These are phyloP conservation scores for Aureobasidium vineae DNA, from an alignment of 2,329 filamentous ascomycete genomes.

Conservation along the genomic window DNA sequence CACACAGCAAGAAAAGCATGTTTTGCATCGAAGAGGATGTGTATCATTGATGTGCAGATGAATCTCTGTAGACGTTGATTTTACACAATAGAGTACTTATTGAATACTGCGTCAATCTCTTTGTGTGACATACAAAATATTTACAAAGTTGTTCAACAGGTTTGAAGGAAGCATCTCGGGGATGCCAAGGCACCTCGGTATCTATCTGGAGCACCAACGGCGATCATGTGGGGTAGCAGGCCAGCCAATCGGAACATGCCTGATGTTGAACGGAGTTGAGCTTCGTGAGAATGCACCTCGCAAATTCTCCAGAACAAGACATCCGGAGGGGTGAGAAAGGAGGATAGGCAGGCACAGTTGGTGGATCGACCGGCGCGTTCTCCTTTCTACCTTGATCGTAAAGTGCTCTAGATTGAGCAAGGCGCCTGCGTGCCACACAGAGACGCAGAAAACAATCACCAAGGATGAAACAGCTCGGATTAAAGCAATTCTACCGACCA, in stretches of 20 bases:
- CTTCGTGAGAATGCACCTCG: neutral
- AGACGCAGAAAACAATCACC: neutral
- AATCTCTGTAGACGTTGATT: too few species aligned
- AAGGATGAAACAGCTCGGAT: slow-evolving; percentile 18
- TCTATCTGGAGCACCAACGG: neutral
- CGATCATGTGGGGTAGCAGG: slow-evolving; percentile 12
- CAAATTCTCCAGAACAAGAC: neutral
- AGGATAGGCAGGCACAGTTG: neutral
- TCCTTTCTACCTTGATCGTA: slow-evolving; percentile 4
- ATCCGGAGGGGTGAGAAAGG: neutral
- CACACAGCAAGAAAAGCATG: neutral
- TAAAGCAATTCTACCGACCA: slow-evolving; percentile 23
- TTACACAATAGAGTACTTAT: too few species aligned
- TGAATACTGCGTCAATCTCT: neutral
- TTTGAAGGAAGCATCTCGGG: neutral
- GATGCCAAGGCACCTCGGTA: neutral
- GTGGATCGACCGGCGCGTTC: slow-evolving; percentile 1
- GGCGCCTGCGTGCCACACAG: neutral
- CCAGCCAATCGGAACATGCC: slow-evolving; percentile 19
- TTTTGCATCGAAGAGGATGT: neutral
- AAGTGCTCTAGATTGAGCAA: neutral
- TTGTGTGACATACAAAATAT: too few species aligned
- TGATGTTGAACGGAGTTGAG: neutral
- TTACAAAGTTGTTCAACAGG: too few species aligned
- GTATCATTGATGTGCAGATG: neutral